Percentiles rank a stretch among this genome's conserved stretches.
These are phyloP conservation scores for Apiospora rasikravindrae DNA, from an alignment of 2,329 filamentous ascomycete species.

Conservation along the genomic window DNA sequence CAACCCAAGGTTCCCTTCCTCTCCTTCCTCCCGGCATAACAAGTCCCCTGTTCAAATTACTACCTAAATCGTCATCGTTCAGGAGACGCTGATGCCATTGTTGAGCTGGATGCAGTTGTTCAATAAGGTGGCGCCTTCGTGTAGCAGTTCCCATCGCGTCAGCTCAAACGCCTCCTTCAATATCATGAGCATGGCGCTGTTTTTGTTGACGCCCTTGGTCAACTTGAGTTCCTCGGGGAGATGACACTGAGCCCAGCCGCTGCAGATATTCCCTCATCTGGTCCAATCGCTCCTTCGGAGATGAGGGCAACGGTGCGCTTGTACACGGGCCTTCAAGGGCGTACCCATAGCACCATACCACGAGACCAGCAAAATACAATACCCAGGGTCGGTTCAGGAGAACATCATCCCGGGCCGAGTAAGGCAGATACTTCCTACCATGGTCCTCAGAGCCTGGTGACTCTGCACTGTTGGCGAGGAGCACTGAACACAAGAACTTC, in stretches of 20 bases:
- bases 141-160: slow-evolving; percentile 88
- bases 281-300: slow-evolving; percentile 67
- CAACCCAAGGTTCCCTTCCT: neutral
- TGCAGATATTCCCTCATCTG: slow-evolving; percentile 83
- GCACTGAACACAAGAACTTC: slow-evolving; percentile 84
- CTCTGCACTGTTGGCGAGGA: slow-evolving; percentile 63
- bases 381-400: slow-evolving; percentile 94
- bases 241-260: slow-evolving; percentile 71
- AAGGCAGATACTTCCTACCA: slow-evolving; percentile 53
- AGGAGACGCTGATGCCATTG: slow-evolving; percentile 29
- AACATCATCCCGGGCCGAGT: slow-evolving; percentile 86
- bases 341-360: slow-evolving; percentile 95
- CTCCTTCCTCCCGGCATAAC: neutral
- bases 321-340: slow-evolving; percentile 82
- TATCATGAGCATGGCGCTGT: slow-evolving; percentile 80
- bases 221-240: slow-evolving; percentile 80
- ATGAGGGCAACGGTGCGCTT: slow-evolving; percentile 56
- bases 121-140: slow-evolving; percentile 82
- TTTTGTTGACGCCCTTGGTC: slow-evolving; percentile 79
- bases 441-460: slow-evolving; percentile 46
- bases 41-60: neutral
- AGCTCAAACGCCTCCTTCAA: slow-evolving; percentile 81
- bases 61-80: neutral
- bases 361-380: slow-evolving; percentile 87
- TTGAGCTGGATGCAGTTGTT: slow-evolving; percentile 76